phyloP scores from a whole-genome alignment of 179 eudicot species.

The Silene noctiflora region DNA sequence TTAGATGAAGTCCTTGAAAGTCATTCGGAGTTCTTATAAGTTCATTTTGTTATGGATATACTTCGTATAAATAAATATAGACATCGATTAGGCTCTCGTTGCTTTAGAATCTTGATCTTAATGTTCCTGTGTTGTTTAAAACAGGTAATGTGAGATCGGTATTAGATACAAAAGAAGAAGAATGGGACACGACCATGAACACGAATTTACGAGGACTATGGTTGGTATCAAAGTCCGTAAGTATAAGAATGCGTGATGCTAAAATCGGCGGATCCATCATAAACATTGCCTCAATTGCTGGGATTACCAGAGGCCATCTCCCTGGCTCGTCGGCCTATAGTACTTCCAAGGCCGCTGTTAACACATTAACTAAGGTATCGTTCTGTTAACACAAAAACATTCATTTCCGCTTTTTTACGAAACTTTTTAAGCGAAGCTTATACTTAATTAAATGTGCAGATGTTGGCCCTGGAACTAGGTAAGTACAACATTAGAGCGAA shows the following conservation, averaged over 20 bases:
- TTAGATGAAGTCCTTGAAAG: no score
- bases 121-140: background rate
- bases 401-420: no score
- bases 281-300: conserved; percentile 63
- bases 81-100: no score
- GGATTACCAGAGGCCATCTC: conserved; percentile 42
- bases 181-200: conserved; percentile 38
- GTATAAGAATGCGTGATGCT: conserved; percentile 52
- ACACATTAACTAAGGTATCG: conserved; percentile 48
- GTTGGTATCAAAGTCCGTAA: conserved; percentile 50
- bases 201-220: conserved; percentile 49
- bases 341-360: conserved; percentile 51
- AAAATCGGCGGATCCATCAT: conserved; percentile 58
- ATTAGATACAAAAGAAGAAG: conserved; percentile 43
- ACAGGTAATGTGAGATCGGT: conserved; percentile 39
- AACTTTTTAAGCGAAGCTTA: no score
- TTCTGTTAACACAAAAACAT: no score
- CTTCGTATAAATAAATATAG: no score
- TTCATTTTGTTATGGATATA: no score
- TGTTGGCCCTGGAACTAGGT: conserved; percentile 68
- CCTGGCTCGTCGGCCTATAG: conserved; percentile 56
- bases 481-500: conserved; percentile 52
- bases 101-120: no score
- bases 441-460: no score
- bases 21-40: no score